Base-by-base conservation (phyloP, 2,329 filamentous ascomycete genomes). In the Xylaria sp. region DNA sequence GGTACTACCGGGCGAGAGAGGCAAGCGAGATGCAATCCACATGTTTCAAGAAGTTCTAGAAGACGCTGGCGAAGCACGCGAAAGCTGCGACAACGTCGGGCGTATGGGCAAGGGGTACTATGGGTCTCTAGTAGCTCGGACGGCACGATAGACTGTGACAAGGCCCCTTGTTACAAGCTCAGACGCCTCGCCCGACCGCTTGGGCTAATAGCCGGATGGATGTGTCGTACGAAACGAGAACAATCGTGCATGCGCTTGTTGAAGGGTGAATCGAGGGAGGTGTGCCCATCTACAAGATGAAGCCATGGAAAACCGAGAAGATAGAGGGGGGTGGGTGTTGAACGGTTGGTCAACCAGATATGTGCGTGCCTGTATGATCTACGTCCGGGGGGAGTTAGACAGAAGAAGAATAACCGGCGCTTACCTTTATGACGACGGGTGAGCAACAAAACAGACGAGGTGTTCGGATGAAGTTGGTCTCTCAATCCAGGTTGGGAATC, bases 311-410 rank as follows among this genome's bases (percentile, higher is more conserved):
- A 45, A 28, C n/a, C 37, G 52, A 60, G 31, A 63, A 31, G 28
- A 45, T 47, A 14, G 43, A 56, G 33, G 25, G 46, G 45, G 21
- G 14, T 38, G 58, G 50, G 19, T 47, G 52, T 31, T 31, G 28
- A 31, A 60, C 25, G 33, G 55, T 60, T 55, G 57, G 50, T 33
- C 54, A 56, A 46, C 42, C 4, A 61, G 52, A 54, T n/a, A n/a
- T 50, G 46, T 55, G 47, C 12, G 52, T 61, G 45, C 51, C 47
- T 65, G 61, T 64, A 62, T 73, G 71, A 73, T 74, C 67, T 70
- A 63, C 70, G 61, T 56, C 60, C 65, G 60, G 66, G 67, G 61
- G 61, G 60, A 35, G 23, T 37, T 21, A 23, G 35, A 53, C 38
- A 60, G 43, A 60, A 60, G 43, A 60, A 60, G 61, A 68, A 59